Base-by-base conservation (phyloP, 2,329 filamentous ascomycete genomes). In the Epichloe coenophiala region DNA sequence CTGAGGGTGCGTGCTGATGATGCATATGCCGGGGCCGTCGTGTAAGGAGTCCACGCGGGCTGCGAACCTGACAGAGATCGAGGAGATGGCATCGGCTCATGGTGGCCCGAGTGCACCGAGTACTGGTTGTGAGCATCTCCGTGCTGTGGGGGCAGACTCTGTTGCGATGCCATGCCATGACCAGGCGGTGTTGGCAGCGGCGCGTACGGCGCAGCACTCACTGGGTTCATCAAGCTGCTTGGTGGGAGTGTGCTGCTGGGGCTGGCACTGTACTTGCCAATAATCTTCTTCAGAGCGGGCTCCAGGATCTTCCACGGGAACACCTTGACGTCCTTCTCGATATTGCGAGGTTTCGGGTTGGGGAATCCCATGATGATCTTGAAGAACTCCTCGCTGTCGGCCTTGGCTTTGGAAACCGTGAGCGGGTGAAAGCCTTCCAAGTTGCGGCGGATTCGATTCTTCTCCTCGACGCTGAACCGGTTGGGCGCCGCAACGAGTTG, bases 321-420 rank as follows among this genome's bases (percentile, higher is more conserved):
- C 12, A 97, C 93, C 71, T 98, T 98, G 63, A 98, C 90, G 62
- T 97, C 91, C 71, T 98, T 98, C 72, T 97, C 93, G 57, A 98
- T 98, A 63, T 97, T 96, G 55, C 93, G 79, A 17, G 93, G 93
- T 69, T 97, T 97, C 2, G 93, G 93, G 54, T 85, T 87, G 12
- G 89, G 88, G 63, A 97, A 97, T 1, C 82, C 88, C 93, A 98
- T 98, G 69, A 98, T 97, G 60, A 96, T 78, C 71, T 96, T 96
- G 81, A 97, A 97, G 68, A 97, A 97, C 50, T 94, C 88, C 65
- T 97, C 91, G 64, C 87, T 95, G 53, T 97, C 91, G 1, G 82
- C 63, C 69, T 95, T 95, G 52, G 83, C 82, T 68, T 98, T 98
- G 58, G 89, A 95, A 17, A 98, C 89, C 0, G 93, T 98, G 56